Percentiles rank a stretch among this genome's conserved stretches.
Conservation (phyloP, 164 flowering plant species). For the Dillenia turbinata region DNA sequence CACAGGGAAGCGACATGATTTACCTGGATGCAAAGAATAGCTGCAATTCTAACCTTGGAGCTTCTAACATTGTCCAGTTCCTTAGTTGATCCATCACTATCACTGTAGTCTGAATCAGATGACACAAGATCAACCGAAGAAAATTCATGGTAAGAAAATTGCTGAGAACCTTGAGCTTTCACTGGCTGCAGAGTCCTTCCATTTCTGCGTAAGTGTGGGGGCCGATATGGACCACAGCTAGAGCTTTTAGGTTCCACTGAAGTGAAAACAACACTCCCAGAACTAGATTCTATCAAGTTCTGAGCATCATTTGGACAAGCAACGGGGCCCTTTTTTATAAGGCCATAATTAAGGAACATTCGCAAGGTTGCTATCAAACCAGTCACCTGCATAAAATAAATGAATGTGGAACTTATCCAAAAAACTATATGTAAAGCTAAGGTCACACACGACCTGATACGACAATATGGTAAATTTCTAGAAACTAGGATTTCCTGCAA, state of each 20-base stretch:
- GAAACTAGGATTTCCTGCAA: no score
- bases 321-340: constrained; percentile 27
- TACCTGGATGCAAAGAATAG: constrained; percentile 83
- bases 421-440: no score
- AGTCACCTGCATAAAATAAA: constrained; percentile 54
- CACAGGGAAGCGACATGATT: neutral
- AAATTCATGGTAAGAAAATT: constrained; percentile 35
- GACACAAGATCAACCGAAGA: constrained; percentile 38
- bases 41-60: constrained; percentile 76
- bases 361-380: constrained; percentile 68
- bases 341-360: constrained; percentile 64
- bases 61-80: constrained; percentile 32
- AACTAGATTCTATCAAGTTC: constrained; percentile 23
- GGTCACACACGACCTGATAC: no score
- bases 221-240: constrained; percentile 59
- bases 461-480: no score
- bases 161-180: constrained; percentile 22
- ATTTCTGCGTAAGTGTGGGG: constrained; percentile 83
- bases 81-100: constrained; percentile 57
- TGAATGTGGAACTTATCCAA: neutral
- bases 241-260: constrained; percentile 25
- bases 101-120: constrained; percentile 97
- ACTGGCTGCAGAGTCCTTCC: constrained; percentile 18
- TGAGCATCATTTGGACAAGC: constrained; percentile 13
- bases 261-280: constrained; percentile 14